A percentile compares a stretch with the other conserved stretches of the same genome.
Evolutionary conservation across 148 eudicot genomes (phyloP).

Genomic region (Pouteria glomerata): DNA sequence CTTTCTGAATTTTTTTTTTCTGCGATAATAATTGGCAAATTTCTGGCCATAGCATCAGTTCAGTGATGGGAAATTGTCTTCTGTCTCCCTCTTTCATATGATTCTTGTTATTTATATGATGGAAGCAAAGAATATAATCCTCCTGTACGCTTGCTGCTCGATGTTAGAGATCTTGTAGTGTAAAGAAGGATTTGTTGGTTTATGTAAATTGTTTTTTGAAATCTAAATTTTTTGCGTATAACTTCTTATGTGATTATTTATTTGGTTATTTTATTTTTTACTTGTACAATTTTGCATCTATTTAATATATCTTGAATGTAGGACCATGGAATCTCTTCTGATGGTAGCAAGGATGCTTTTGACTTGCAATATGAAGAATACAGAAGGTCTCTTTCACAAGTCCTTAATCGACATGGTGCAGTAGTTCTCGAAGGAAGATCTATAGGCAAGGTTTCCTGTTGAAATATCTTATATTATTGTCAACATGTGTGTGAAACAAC

Average conservation of each 20-base stretch:
- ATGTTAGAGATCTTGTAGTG: not conserved
- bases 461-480: not conserved
- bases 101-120: not conserved
- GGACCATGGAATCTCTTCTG: constrained; percentile 81
- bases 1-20: not conserved
- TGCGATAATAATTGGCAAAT: not conserved
- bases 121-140: not conserved
- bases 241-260: not conserved
- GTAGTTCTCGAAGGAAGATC: constrained; percentile 96
- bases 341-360: constrained; percentile 43
- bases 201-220: not conserved
- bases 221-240: not conserved
- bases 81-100: not conserved
- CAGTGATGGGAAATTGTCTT: not conserved
- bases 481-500: not conserved
- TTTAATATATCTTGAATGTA: constrained; percentile 20
- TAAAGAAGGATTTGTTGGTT: not conserved
- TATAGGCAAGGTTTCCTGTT: constrained; percentile 45
- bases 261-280: not conserved
- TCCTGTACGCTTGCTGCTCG: not conserved
- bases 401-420: constrained; percentile 88
- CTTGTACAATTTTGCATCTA: not conserved
- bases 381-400: constrained; percentile 68
- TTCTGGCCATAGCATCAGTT: not conserved
- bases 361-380: constrained; percentile 71